phyloP scores from a whole-genome alignment of 805 yeast species.

The Spencermartinsiella europaea region DNA sequence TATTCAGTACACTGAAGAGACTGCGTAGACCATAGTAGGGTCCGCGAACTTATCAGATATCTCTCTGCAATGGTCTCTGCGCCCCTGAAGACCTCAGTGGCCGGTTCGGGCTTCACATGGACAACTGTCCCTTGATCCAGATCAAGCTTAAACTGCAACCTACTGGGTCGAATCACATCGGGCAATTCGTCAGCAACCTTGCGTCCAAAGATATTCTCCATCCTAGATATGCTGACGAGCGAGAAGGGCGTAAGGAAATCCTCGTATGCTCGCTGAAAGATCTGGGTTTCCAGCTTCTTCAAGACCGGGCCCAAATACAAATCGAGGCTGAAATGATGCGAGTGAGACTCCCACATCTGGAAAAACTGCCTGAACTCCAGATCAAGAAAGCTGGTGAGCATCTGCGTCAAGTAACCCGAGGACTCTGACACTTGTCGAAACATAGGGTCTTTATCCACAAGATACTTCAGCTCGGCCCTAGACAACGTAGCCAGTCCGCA shows the following conservation, averaged over 20 bases:
- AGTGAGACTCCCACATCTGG: slow-evolving; percentile 4
- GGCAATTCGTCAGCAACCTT: not conserved
- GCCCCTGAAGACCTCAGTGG: not conserved
- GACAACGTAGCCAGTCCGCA: slow-evolving; percentile 16
- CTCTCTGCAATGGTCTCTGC: not conserved
- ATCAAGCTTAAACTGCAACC: not conserved
- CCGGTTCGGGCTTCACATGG: not conserved
- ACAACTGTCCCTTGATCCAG: not conserved
- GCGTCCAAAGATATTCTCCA: slow-evolving; percentile 8
- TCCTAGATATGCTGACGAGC: slow-evolving; percentile 3
- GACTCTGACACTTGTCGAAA: slow-evolving; percentile 6
- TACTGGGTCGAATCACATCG: not conserved
- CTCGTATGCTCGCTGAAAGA: slow-evolving; percentile 7
- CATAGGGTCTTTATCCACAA: slow-evolving; percentile 15
- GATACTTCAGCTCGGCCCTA: slow-evolving; percentile 12
- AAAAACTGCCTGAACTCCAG: slow-evolving; percentile 10
- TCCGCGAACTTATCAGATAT: not conserved
- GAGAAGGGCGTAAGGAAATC: slow-evolving; percentile 12
- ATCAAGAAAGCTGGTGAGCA: slow-evolving; percentile 6
- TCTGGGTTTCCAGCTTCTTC: slow-evolving; percentile 1
- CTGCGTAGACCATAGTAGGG: not conserved
- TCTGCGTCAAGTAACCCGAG: not conserved
- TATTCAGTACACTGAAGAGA: not conserved
- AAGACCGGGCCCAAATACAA: slow-evolving; percentile 6
- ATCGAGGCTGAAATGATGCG: slow-evolving; percentile 8